These are phyloP conservation scores for Pythium oligandrum DNA, from an alignment of 352 stramenopile genomes.

Conservation along the genomic window DNA sequence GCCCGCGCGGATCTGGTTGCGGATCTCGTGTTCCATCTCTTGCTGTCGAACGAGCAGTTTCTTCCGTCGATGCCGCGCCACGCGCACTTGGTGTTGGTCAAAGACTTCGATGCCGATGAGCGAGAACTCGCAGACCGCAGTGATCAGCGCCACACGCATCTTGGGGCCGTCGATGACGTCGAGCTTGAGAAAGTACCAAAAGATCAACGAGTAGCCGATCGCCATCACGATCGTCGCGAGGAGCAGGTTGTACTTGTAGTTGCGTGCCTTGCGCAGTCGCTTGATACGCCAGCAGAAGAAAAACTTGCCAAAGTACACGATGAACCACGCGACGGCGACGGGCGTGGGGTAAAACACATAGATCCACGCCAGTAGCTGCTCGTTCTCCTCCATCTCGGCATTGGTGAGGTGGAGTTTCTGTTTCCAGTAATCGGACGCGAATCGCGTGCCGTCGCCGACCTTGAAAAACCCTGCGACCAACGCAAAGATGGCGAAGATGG, in stretches of 20 bases:
- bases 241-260: constrained; percentile 84
- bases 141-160: constrained; percentile 53
- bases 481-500: constrained; percentile 75
- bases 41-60: constrained; percentile 44
- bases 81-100: constrained; percentile 53
- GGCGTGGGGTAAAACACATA: constrained; percentile 73
- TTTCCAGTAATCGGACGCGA: constrained; percentile 40
- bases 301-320: constrained; percentile 83
- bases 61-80: constrained; percentile 56
- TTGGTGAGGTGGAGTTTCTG: constrained; percentile 43
- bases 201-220: constrained; percentile 45
- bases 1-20: constrained; percentile 7
- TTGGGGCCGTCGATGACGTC: constrained; percentile 51
- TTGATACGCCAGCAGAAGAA: constrained; percentile 76
- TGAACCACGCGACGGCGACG: constrained; percentile 57
- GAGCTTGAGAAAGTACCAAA: constrained; percentile 58
- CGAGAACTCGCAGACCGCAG: constrained; percentile 55
- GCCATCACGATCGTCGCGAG: constrained; percentile 49
- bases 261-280: constrained; percentile 61
- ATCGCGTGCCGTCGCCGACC: constrained; percentile 48
- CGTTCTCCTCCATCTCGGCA: constrained; percentile 64
- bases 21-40: constrained; percentile 15
- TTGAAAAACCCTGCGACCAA: constrained; percentile 73
- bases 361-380: constrained; percentile 64
- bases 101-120: constrained; percentile 73